Conservation (phyloP, 768 basidiomycete species). For the Termitomyces sp. region DNA sequence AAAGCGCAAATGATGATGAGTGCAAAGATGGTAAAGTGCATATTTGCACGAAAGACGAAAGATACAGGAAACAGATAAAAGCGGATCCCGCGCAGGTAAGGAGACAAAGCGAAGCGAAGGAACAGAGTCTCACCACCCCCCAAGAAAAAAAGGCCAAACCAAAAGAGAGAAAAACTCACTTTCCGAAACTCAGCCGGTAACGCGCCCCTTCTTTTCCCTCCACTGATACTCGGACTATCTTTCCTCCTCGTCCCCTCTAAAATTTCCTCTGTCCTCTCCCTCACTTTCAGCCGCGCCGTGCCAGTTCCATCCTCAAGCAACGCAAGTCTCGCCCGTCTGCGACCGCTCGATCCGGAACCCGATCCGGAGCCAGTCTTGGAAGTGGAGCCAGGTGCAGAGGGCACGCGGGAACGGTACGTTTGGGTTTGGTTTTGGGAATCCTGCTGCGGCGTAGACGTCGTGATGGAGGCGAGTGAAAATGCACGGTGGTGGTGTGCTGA, state of each 20-base stretch:
- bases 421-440: conserved; percentile 1
- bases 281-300: conserved; percentile 10
- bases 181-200: conserved; percentile 37
- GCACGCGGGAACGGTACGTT: conserved; percentile 31
- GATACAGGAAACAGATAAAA: no score
- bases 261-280: conserved; percentile 23
- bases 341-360: conserved; percentile 2
- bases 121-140: neutral
- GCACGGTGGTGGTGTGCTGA: conserved; percentile 3
- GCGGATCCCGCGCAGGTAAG: no score
- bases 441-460: neutral
- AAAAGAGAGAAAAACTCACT: neutral
- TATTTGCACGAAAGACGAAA: neutral
- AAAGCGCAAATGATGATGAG: no score
- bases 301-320: conserved; percentile 8
- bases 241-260: conserved; percentile 36
- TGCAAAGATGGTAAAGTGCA: no score
- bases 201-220: conserved; percentile 32
- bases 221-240: conserved; percentile 19
- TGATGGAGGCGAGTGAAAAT: conserved; percentile 1
- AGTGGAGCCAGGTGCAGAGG: conserved; percentile 34
- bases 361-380: neutral
- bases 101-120: neutral
- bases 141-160: neutral
- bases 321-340: conserved; percentile 7